Percentiles rank a stretch among this genome's conserved stretches.
Evolutionary conservation across 2,329 filamentous ascomycete species (phyloP).

Genomic region (Drechslera avenae): DNA sequence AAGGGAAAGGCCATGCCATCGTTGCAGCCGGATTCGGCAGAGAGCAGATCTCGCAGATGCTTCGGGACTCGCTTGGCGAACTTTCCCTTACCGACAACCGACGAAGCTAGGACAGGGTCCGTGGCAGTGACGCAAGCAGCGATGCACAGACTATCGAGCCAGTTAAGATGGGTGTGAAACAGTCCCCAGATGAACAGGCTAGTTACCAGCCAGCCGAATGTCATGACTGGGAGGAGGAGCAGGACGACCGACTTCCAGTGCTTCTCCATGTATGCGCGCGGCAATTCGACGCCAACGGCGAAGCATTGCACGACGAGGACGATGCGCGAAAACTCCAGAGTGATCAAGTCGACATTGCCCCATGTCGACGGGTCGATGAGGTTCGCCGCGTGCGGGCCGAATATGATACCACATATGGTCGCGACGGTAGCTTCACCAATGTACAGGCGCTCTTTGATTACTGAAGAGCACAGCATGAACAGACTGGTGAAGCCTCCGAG

Average conservation of each 20-base stretch:
- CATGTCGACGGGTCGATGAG: conserved; percentile 76
- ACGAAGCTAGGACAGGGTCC: conserved; percentile 94
- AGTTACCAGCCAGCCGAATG: conserved; percentile 89
- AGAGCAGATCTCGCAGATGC: conserved; percentile 92
- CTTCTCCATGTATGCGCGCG: conserved; percentile 94
- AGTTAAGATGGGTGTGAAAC: conserved; percentile 72
- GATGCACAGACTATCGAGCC: conserved; percentile 86
- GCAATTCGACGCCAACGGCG: conserved; percentile 87
- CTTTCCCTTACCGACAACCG: conserved; percentile 97
- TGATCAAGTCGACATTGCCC: conserved; percentile 85
- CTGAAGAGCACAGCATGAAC: conserved; percentile 97
- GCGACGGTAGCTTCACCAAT: conserved; percentile 98
- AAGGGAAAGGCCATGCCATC: conserved; percentile 99
- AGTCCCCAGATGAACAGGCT: conserved; percentile 96
- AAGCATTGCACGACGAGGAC: conserved; percentile 93
- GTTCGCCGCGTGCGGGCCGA: conserved; percentile 82
- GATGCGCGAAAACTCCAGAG: conserved; percentile 86
- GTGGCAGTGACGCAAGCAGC: conserved; percentile 96
- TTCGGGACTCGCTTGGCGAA: conserved; percentile 97
- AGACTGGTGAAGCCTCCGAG: conserved; percentile 95
- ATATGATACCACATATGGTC: conserved; percentile 84
- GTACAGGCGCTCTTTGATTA: conserved; percentile 98
- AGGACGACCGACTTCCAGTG: conserved; percentile 94
- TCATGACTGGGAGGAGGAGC: conserved; percentile 94
- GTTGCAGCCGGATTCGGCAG: conserved; percentile 97